These are phyloP conservation scores for Spencermartinsiella europaea DNA, from an alignment of 805 yeast genomes.

Conservation along the genomic window DNA sequence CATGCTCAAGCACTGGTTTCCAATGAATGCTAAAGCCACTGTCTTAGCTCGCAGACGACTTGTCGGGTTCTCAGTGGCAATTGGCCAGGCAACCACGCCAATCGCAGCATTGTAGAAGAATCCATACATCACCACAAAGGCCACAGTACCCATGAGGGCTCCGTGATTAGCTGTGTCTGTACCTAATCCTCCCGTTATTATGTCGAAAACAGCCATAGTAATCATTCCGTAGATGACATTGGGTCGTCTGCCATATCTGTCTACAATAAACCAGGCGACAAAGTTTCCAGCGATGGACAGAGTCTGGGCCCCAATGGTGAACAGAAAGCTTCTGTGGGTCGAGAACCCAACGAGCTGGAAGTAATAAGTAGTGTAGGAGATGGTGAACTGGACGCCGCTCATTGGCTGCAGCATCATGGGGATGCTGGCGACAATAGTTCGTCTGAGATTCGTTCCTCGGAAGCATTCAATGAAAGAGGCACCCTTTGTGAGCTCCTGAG, in stretches of 20 bases:
- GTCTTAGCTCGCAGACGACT: slow-evolving; percentile 3
- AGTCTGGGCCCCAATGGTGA: not conserved
- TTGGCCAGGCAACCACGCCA: slow-evolving; percentile 5
- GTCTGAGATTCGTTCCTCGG: slow-evolving; percentile 3
- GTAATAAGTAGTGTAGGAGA: not conserved
- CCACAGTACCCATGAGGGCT: not conserved
- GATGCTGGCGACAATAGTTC: slow-evolving; percentile 4
- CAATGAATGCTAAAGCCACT: slow-evolving; percentile 2
- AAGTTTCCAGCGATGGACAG: not conserved
- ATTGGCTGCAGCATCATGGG: slow-evolving; percentile 2
- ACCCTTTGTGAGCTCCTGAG: slow-evolving; percentile 37
- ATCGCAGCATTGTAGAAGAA: slow-evolving; percentile 4
- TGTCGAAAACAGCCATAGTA: not conserved
- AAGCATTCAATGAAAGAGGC: slow-evolving; percentile 22
- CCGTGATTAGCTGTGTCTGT: not conserved
- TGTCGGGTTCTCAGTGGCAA: slow-evolving; percentile 5
- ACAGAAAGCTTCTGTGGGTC: not conserved
- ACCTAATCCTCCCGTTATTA: not conserved
- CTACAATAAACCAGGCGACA: not conserved
- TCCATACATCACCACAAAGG: not conserved
- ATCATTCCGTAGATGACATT: not conserved
- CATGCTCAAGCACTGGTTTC: not conserved
- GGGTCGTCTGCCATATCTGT: slow-evolving; percentile 1
- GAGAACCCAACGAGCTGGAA: slow-evolving; percentile 5
- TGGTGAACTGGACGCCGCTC: slow-evolving; percentile 3